Conservation (phyloP, 257 asterid genomes). For the Misopates orontium region DNA sequence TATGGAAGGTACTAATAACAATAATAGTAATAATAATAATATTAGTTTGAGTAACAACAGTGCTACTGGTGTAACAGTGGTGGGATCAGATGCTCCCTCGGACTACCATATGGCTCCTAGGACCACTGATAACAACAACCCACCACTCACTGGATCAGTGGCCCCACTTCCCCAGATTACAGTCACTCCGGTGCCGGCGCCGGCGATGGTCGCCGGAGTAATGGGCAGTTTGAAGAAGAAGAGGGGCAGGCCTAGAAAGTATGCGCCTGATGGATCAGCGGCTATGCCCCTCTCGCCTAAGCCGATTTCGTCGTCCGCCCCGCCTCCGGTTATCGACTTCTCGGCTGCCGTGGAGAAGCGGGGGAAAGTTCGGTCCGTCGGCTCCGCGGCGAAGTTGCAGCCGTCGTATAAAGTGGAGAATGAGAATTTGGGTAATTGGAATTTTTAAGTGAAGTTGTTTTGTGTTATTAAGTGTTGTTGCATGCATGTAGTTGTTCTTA, state of each 20-base stretch:
- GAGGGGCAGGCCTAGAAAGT: constrained; percentile 93
- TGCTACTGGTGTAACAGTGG: constrained; percentile 77
- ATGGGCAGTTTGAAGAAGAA: constrained; percentile 55
- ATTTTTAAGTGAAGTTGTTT: neutral
- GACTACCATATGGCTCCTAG: constrained; percentile 84
- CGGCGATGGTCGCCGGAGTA: constrained; percentile 39
- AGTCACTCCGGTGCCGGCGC: constrained; percentile 29
- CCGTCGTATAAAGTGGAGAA: constrained; percentile 51
- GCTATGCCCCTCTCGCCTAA: constrained; percentile 67
- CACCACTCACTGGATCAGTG: constrained; percentile 48
- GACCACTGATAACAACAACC: constrained; percentile 38
- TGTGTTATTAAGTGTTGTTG: constrained; percentile 15
- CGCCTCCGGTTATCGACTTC: constrained; percentile 90
- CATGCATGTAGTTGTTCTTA: constrained; percentile 39
- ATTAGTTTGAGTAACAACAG: too few relatives aligned
- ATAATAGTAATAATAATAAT: constrained; percentile 24
- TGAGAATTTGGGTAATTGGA: constrained; percentile 10
- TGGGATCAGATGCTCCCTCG: constrained; percentile 96
- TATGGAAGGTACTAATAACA: constrained; percentile 49
- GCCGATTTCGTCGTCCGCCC: constrained; percentile 81
- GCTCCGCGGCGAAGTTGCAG: constrained; percentile 44
- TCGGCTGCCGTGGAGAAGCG: constrained; percentile 61
- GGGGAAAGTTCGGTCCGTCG: constrained; percentile 60
- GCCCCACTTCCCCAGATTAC: constrained; percentile 32
- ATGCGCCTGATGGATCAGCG: constrained; percentile 79